phyloP scores from a whole-genome alignment of 2,329 filamentous ascomycete species.

The Neoarthrinium moseri region DNA sequence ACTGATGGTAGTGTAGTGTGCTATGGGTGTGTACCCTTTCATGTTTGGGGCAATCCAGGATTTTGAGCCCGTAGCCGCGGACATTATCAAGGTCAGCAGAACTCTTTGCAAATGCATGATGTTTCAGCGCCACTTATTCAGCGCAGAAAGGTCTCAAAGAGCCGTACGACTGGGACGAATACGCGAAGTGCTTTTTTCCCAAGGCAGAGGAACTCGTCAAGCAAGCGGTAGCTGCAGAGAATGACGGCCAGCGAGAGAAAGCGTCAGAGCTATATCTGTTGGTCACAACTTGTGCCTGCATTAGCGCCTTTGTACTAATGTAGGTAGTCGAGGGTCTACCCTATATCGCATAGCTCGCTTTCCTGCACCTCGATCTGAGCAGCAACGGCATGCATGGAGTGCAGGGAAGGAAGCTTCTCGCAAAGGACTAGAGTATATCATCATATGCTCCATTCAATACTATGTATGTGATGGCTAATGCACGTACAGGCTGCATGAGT shows the following conservation, averaged over 20 bases:
- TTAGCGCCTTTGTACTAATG: neutral
- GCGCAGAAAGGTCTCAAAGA: constrained; percentile 16
- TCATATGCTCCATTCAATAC: neutral
- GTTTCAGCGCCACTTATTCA: neutral
- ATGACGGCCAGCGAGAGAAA: constrained; percentile 22
- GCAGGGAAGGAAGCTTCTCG: constrained; percentile 26
- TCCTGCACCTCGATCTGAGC: constrained; percentile 27
- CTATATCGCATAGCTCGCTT: constrained; percentile 34
- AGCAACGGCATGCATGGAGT: constrained; percentile 26
- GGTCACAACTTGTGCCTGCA: constrained; percentile 3
- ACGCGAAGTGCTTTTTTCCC: constrained; percentile 31
- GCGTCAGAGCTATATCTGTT: constrained; percentile 31
- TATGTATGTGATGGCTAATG: neutral
- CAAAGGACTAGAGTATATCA: constrained; percentile 21
- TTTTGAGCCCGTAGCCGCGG: constrained; percentile 30
- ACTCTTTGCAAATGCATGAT: neutral
- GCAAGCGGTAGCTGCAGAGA: constrained; percentile 15
- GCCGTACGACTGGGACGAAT: constrained; percentile 33
- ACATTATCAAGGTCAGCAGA: constrained; percentile 20
- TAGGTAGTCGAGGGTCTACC: constrained; percentile 26
- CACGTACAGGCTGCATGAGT: constrained; percentile 17
- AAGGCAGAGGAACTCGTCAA: constrained; percentile 26
- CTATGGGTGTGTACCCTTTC: constrained; percentile 34
- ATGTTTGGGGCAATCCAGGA: constrained; percentile 29
- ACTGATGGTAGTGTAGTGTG: constrained; percentile 18